Conservation (phyloP, 179 eudicot species). For the Beta corolliflora region DNA sequence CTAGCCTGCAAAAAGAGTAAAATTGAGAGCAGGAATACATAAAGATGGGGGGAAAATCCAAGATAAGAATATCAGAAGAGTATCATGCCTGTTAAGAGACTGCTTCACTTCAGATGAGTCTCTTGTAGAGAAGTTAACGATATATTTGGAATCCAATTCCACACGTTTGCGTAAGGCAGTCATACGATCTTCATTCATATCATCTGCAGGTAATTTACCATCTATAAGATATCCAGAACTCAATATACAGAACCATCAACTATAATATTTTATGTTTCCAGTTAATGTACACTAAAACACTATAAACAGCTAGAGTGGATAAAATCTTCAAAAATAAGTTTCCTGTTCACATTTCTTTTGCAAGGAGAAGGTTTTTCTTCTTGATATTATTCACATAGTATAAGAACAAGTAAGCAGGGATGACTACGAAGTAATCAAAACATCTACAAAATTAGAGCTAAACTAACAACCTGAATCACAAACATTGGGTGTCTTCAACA, state of each 20-base stretch:
- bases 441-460: background rate
- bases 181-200: constrained; percentile 80
- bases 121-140: constrained; percentile 52
- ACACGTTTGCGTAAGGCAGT: constrained; percentile 88
- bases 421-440: background rate
- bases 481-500: background rate
- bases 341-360: background rate
- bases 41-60: background rate
- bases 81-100: constrained; percentile 72
- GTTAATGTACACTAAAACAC: background rate
- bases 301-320: background rate
- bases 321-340: background rate
- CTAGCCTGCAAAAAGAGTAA: constrained; percentile 56
- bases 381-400: background rate
- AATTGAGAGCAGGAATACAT: constrained; percentile 8
- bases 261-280: background rate
- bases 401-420: background rate
- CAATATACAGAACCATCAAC: background rate
- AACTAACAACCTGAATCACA: background rate
- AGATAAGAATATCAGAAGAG: constrained; percentile 6
- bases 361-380: background rate
- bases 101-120: constrained; percentile 56
- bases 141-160: constrained; percentile 77
- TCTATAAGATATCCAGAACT: background rate
- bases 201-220: constrained; percentile 47